Evolutionary conservation across 2,329 filamentous ascomycete genomes (phyloP).

Genomic region (Aspergillus sp.): DNA sequence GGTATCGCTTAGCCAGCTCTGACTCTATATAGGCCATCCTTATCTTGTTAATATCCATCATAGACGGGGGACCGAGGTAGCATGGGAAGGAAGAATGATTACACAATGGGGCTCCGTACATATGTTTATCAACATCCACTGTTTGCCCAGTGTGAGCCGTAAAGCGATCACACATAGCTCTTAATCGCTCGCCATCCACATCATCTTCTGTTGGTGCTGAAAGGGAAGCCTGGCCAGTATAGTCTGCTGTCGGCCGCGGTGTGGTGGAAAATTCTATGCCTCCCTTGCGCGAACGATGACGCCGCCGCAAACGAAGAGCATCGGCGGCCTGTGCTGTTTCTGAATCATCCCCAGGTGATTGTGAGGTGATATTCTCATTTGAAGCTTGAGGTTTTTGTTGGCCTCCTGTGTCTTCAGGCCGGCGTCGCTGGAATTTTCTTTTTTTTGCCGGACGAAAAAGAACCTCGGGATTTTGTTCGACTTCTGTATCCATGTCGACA

Average conservation of each 20-base stretch:
- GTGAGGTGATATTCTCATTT: slow-evolving; percentile 14
- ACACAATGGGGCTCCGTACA: slow-evolving; percentile 52
- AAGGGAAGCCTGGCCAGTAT: slow-evolving; percentile 13
- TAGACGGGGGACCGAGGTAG: neutral
- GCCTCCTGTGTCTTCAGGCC: slow-evolving; percentile 25
- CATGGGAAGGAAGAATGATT: neutral
- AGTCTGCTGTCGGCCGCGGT: slow-evolving; percentile 23
- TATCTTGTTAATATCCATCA: slow-evolving; percentile 56
- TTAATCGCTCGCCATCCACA: slow-evolving; percentile 34
- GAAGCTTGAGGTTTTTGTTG: slow-evolving; percentile 10
- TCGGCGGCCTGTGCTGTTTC: slow-evolving; percentile 27
- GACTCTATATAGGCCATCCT: slow-evolving; percentile 69
- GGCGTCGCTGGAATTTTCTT: slow-evolving; percentile 52
- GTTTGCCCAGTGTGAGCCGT: slow-evolving; percentile 59
- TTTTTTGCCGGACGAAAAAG: slow-evolving; percentile 52
- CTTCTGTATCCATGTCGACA: slow-evolving; percentile 31
- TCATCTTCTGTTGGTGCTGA: slow-evolving; percentile 31
- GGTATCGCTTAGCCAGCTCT: slow-evolving; percentile 59
- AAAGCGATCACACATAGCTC: slow-evolving; percentile 53
- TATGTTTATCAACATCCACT: slow-evolving; percentile 61
- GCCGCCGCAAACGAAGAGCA: slow-evolving; percentile 40
- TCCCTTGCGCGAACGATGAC: slow-evolving; percentile 37
- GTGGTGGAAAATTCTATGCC: slow-evolving; percentile 49
- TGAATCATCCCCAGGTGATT: slow-evolving; percentile 14
- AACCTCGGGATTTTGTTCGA: slow-evolving; percentile 26